Base-by-base conservation (phyloP, 352 stramenopile genomes). In the Pilasporangium apinafurcum region DNA sequence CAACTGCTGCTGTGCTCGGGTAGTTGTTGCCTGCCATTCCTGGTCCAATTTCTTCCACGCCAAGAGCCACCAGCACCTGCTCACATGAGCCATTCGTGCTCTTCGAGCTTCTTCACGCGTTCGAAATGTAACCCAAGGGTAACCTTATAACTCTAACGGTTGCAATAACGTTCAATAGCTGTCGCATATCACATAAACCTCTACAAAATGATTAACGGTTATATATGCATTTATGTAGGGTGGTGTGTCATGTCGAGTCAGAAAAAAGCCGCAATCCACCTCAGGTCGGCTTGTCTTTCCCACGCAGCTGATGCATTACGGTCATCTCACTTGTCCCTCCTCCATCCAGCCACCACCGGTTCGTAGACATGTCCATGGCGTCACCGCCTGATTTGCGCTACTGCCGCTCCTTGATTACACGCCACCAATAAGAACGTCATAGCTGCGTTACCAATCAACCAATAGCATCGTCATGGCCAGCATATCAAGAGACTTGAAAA, bases 51-150 rank as follows among this genome's bases (percentile, higher is more conserved):
- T 68, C 56, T 84, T 76, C 59, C 65, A 80, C 5, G 61, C 37
- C 21, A 47, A 43, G 22, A 83, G 53, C 79, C 79, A 89, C 79
- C 75, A 88, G 61, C 79, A 86, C 17, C 44, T 35, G 25, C 44
- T 56, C 41, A 24, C n/a, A 33, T 51, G 30, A 18, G 25, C 25
- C 47, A 50, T 43, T 20, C 8, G 14, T 30, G 20, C 31, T 7
- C 16, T 6, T 34, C 39, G 9, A 26, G 18, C 8, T 7, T 34
- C 17, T n/a, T n/a, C 20, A 22, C 18, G 29, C 26, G 5, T 48
- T 40, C 41, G 17, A 32, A 29, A 28, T 4, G 0, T 2, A 0
- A 5, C 30, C 41, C 26, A 4, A 32, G 14, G 37, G 39, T 14
- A 39, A 32, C 40, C 40, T 13, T 32, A 8, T 39, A 10, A n/a